Evolutionary conservation across 2,329 filamentous ascomycete genomes (phyloP).

Genomic region (Arachnopeziza araneosa): DNA sequence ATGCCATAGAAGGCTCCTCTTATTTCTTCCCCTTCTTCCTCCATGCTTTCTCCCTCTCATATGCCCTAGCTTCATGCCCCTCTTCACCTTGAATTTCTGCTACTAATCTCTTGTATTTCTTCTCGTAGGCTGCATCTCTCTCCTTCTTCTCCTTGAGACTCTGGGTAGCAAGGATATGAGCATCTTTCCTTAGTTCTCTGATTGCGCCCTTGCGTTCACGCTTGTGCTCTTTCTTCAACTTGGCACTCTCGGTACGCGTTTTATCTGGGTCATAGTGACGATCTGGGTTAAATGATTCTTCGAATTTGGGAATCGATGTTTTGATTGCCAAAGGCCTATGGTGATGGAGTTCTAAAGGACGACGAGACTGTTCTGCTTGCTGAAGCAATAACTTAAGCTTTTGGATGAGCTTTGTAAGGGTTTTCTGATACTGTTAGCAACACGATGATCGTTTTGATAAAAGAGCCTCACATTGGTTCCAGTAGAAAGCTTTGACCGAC

Average conservation of each 20-base stretch:
- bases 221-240: conserved; percentile 87
- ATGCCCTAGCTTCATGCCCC: conserved; percentile 77
- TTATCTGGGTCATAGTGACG: conserved; percentile 96
- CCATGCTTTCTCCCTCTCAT: conserved; percentile 77
- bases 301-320: conserved; percentile 85
- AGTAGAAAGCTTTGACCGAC: conserved; percentile 44
- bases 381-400: conserved; percentile 51
- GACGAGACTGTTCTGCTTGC: conserved; percentile 60
- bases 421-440: conserved; percentile 22
- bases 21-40: conserved; percentile 60
- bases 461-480: conserved; percentile 21
- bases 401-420: conserved; percentile 18
- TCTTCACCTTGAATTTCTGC: conserved; percentile 96
- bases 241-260: conserved; percentile 78
- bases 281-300: conserved; percentile 88
- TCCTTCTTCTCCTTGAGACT: conserved; percentile 88
- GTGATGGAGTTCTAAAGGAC: conserved; percentile 81
- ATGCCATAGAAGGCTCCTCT: not conserved
- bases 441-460: not conserved
- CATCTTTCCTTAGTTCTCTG: conserved; percentile 90
- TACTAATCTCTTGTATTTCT: conserved; percentile 87
- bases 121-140: conserved; percentile 88
- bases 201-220: conserved; percentile 91
- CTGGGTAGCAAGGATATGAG: conserved; percentile 88
- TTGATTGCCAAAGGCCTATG: conserved; percentile 87